These are phyloP conservation scores for Danielia oregonensis DNA, from an alignment of 805 yeast species.

Conservation along the genomic window DNA sequence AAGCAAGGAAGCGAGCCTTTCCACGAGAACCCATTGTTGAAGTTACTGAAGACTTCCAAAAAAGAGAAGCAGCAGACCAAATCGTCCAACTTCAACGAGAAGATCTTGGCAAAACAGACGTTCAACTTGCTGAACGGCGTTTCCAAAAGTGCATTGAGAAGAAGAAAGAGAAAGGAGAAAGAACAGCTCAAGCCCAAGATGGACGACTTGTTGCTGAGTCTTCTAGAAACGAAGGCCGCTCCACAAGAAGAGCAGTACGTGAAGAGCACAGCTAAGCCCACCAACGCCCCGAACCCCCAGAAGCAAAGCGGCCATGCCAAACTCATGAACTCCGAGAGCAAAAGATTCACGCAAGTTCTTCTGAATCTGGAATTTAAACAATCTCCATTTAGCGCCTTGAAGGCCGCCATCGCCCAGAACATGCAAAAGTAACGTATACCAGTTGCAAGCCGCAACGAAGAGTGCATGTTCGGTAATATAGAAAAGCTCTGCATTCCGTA, in stretches of 20 bases:
- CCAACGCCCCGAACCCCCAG: constrained; percentile 51
- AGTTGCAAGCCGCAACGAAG: constrained; percentile 1
- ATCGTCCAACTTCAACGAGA: constrained; percentile 33
- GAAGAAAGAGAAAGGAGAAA: constrained; percentile 57
- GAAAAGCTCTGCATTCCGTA: too few species aligned
- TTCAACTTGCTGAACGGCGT: constrained; percentile 42
- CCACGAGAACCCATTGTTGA: constrained; percentile 48
- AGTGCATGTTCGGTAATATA: neutral
- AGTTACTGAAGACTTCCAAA: constrained; percentile 49
- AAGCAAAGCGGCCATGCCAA: constrained; percentile 37
- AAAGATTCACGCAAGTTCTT: constrained; percentile 56
- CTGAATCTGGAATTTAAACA: constrained; percentile 51
- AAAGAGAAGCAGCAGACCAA: constrained; percentile 47
- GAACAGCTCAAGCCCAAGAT: constrained; percentile 66
- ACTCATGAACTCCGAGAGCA: constrained; percentile 55
- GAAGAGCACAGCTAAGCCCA: constrained; percentile 17
- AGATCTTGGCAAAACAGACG: constrained; percentile 23
- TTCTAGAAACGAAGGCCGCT: constrained; percentile 33
- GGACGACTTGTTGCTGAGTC: constrained; percentile 55
- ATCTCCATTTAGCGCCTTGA: constrained; percentile 64
- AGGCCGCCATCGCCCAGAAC: constrained; percentile 44
- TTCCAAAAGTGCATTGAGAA: constrained; percentile 62
- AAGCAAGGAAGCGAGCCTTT: constrained; percentile 16
- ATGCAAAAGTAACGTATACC: constrained; percentile 7
- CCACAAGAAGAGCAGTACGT: constrained; percentile 16